A percentile compares a stretch with the other conserved stretches of the same genome.
Conservation (phyloP, 176 grass and related monocot genomes). For the bread wheat (Triticum aestivum) region DNA sequence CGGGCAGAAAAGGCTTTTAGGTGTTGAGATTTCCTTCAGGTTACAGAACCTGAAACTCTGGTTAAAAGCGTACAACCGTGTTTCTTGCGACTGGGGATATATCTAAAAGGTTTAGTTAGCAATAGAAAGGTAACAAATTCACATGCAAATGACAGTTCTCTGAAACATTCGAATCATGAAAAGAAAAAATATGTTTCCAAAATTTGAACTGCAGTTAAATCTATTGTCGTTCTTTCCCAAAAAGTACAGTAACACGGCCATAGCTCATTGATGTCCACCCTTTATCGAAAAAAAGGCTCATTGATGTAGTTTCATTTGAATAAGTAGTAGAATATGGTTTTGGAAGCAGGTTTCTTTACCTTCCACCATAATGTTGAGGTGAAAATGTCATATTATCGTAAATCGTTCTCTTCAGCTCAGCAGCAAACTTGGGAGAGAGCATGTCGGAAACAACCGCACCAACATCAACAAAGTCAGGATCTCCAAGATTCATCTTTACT, state of each 20-base stretch:
- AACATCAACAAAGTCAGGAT: conserved; percentile 77
- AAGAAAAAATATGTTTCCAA: background rate
- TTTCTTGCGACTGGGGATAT: background rate
- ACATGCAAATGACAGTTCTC: background rate
- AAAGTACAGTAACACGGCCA: background rate
- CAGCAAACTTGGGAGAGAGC: conserved; percentile 77
- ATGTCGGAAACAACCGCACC: conserved; percentile 65
- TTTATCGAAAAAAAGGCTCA: too few relatives aligned
- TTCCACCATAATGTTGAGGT: conserved; percentile 73
- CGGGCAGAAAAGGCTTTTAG: background rate
- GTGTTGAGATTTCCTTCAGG: background rate
- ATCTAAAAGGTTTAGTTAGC: background rate
- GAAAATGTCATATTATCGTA: conserved; percentile 77
- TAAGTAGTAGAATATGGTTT: background rate
- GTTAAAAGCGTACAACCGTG: background rate
- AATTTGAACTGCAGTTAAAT: background rate
- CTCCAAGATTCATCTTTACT: conserved; percentile 72
- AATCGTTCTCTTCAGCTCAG: conserved; percentile 85
- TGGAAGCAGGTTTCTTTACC: conserved; percentile 31
- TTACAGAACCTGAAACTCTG: background rate
- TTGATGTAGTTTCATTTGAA: background rate
- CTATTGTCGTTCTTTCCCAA: background rate
- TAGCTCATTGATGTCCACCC: too few relatives aligned
- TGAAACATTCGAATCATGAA: background rate
- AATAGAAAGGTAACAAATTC: background rate